Conservation (phyloP, 176 grass and related monocot species). For the Eleusine indica region DNA sequence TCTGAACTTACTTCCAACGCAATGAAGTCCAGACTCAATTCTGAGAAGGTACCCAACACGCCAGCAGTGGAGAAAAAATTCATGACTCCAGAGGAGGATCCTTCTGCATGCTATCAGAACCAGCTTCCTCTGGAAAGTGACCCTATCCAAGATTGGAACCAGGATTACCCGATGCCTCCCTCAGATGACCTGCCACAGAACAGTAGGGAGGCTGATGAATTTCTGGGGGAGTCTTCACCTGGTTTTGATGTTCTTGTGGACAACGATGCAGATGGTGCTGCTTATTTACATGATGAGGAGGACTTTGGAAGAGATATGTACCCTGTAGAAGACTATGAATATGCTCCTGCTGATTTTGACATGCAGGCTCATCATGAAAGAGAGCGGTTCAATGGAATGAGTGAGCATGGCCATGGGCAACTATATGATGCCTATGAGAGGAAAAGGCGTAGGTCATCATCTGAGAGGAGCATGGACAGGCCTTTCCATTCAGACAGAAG, state of each 20-base stretch:
- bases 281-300: constrained; percentile 67
- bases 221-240: constrained; percentile 77
- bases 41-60: constrained; percentile 35
- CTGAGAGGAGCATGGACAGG: constrained; percentile 57
- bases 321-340: constrained; percentile 74
- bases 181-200: constrained; percentile 63
- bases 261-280: constrained; percentile 65
- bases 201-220: constrained; percentile 75
- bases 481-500: constrained; percentile 68
- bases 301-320: constrained; percentile 72
- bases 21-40: constrained; percentile 44
- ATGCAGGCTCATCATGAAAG: constrained; percentile 53
- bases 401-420: constrained; percentile 39
- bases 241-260: constrained; percentile 97
- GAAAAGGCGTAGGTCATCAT: constrained; percentile 65
- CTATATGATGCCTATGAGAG: constrained; percentile 59
- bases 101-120: constrained; percentile 49
- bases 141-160: constrained; percentile 49
- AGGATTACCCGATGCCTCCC: constrained; percentile 41
- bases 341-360: constrained; percentile 64
- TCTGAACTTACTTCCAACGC: constrained; percentile 27
- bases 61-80: constrained; percentile 43
- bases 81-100: constrained; percentile 51
- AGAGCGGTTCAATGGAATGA: constrained; percentile 60
- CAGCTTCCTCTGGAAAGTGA: constrained; percentile 42